Base-by-base conservation (phyloP, 805 yeast species). In the Schizosaccharomyces japonicus region DNA sequence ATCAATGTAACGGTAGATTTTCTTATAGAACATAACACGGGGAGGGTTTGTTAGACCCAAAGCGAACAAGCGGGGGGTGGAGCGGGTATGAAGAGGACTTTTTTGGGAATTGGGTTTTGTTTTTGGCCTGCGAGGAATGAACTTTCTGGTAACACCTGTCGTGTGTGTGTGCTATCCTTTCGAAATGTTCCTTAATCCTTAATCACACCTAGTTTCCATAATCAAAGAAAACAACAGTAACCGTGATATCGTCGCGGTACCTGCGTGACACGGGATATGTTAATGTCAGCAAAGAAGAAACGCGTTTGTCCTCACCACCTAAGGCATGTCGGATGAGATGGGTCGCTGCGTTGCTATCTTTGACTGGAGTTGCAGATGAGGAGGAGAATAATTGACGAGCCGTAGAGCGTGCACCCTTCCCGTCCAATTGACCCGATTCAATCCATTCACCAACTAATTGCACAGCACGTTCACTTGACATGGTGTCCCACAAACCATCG, bases 141-240 rank as follows among this genome's bases (percentile, higher is more conserved):
- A n/a, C n/a, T n/a, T n/a, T n/a, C n/a, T n/a, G n/a, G n/a, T n/a
- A n/a, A n/a, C n/a, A n/a, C n/a, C n/a, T n/a, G n/a, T n/a, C n/a
- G n/a, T n/a, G n/a, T n/a, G n/a, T n/a, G n/a, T n/a, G n/a, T n/a
- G n/a, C n/a, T n/a, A n/a, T n/a, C n/a, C n/a, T n/a, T n/a, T n/a
- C n/a, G n/a, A n/a, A n/a, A n/a, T n/a, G n/a, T n/a, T n/a, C n/a
- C n/a, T n/a, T n/a, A n/a, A n/a, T n/a, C n/a, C n/a, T n/a, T n/a
- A n/a, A n/a, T n/a, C n/a, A n/a, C n/a, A n/a, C n/a, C n/a, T n/a
- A n/a, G n/a, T n/a, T n/a, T n/a, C n/a, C n/a, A n/a, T n/a, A n/a
- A n/a, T 93, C 94, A 59, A 90, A 90, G 62, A 90, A 90, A 2
- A 87, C 82, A 23, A 90, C 98, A 2, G 95, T 83, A 4, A 85